Percentiles rank a stretch among this genome's conserved stretches.
Conservation (phyloP, 2,329 filamentous ascomycete genomes). For the Hyphodiscus sp. region DNA sequence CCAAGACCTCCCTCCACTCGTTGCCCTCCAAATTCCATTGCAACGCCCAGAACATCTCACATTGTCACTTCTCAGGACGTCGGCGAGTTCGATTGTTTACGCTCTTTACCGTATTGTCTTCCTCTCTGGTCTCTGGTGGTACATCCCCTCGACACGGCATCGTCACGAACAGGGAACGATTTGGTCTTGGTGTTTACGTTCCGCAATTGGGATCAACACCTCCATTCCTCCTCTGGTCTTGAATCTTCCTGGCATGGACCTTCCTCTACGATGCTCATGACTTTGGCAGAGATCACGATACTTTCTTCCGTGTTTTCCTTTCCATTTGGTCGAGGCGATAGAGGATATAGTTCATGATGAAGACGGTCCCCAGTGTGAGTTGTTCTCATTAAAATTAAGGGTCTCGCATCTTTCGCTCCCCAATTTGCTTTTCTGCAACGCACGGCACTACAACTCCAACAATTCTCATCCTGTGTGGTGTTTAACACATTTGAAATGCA, state of each 20-base stretch:
- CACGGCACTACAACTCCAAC: not conserved
- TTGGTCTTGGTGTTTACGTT: slow-evolving; percentile 14
- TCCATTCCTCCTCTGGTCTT: slow-evolving; percentile 4
- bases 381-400: slow-evolving; percentile 9
- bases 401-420: slow-evolving; percentile 3
- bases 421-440: not conserved
- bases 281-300: slow-evolving; percentile 14
- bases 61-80: not conserved
- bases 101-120: not conserved
- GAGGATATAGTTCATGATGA: slow-evolving; percentile 23
- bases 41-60: not conserved
- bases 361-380: slow-evolving; percentile 29
- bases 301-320: slow-evolving; percentile 19
- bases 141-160: not conserved
- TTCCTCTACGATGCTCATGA: slow-evolving; percentile 24
- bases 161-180: not conserved
- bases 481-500: slow-evolving; percentile 5
- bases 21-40: not conserved
- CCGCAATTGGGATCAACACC: slow-evolving; percentile 1
- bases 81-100: not conserved
- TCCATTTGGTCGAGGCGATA: slow-evolving; percentile 14
- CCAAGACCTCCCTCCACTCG: not conserved
- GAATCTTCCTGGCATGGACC: slow-evolving; percentile 21
- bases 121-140: not conserved
- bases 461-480: slow-evolving; percentile 1